Evolutionary conservation across 805 yeast species (phyloP), one percentile per base, ranked within the genome.

Genomic region (Saccharomyces paradoxus): DNA sequence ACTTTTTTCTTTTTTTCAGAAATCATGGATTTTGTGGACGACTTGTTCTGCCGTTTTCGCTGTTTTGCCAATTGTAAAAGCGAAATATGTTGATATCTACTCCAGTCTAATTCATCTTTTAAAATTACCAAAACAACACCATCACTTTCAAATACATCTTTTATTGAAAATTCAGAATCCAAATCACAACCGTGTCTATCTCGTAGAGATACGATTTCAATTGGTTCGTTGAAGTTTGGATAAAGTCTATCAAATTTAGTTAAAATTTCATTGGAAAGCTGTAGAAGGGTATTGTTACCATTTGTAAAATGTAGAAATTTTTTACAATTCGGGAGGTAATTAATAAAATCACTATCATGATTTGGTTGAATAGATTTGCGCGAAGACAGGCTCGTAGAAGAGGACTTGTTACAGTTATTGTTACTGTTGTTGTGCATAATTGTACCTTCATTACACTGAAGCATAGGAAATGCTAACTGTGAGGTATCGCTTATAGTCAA

Each of bases 91-190:
- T 57, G 47, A 22, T 56, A 55, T 3, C 54, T 58, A 9, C 63
- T 61, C 0, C 70, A 56, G 32, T 62, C 66, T 48, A 76, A 55
- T 27, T 77, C 80, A 30, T 67, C 64, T 28, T 66, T 65, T 26
- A 78, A 58, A 7, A 78, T 56, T 2, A 78, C 81, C 32, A 77
- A 67, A 17, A 80, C 74, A 5, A 75, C 67, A 53, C 73, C 76
- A 53, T 70, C 74, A 13, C 68, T 69, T 53, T 77, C 80, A 60
- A 87, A 84, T 5, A 86, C 82, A 58, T 84, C 87, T 5, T 76
- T 76, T 0, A 81, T 84, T 3, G 66, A 56, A 57, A 82, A 86
- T 54, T 86, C 92, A 1, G 89, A 89, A 65, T 87, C 95, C 55
- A 87, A 70, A 62, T 87, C 94, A 58, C 89, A 84, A 55, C 77